Evolutionary conservation across 495 filamentous ascomycete genomes (phyloP), one percentile per base, ranked within the genome.

Genomic region (Aspergillus baeticus): DNA sequence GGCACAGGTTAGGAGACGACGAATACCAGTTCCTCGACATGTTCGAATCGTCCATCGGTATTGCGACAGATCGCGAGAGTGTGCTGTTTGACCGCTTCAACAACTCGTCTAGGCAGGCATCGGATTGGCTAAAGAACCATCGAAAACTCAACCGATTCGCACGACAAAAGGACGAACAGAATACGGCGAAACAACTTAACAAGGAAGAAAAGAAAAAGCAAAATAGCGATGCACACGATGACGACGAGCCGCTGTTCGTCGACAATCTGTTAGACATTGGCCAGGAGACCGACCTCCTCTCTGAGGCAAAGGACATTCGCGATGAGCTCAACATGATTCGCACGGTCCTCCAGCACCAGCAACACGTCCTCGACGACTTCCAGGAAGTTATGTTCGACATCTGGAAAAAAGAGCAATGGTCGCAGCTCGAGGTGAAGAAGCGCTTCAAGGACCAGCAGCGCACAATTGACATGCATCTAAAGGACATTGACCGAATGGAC

Each of bases 271-370:
- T 88, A 5, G 84, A 89, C 42, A 88, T 89, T 44, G 84, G 83
- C 36, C 74, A 79, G 35, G 87, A 90, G 66, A 88, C 84, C 2
- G 80, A 83, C 52, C 73, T 88, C 0, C 72, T 89, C 0, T 76
- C 82, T 5, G 86, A 90, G 56, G 81, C 82, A 10, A 90, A 89
- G 64, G 87, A 90, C 62, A 88, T 90, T 55, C 77, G 83, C 6
- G 86, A 88, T 56, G 86, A 89, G 62, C 74, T 89, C n/a, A 84
- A 84, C 66, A 89, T 89, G 77, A 86, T 89, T 51, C 65, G 69
- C 18, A 83, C 80, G 10, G 80, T 89, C 0, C 69, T 87, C 1
- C 75, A 84, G 10, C 75, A 86, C 44, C 87, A 90, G 55, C 62
- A 75, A 18, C 63, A 73, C 26, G 80, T 87, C 8, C 70, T 88